These are phyloP conservation scores for Aspergillus luchuensis DNA, from an alignment of 2,329 filamentous ascomycete genomes.

Conservation along the genomic window DNA sequence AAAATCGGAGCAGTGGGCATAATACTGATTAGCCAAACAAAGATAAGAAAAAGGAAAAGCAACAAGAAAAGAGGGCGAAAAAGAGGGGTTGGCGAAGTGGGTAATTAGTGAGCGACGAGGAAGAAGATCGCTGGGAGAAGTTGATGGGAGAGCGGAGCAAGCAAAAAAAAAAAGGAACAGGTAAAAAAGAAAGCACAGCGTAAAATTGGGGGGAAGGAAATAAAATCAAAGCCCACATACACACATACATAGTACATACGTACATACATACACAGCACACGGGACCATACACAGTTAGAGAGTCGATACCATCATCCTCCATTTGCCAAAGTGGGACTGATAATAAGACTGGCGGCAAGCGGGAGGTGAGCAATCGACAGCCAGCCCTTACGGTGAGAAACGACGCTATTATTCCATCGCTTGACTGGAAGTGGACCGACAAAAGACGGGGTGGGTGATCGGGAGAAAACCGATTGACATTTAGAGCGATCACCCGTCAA, in stretches of 20 bases:
- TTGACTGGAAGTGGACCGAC: slow-evolving; percentile 19
- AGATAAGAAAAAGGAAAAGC: neutral
- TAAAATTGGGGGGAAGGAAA: neutral
- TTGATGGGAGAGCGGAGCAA: neutral
- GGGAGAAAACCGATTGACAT: slow-evolving; percentile 22
- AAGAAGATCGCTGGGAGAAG: neutral
- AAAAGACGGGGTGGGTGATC: slow-evolving; percentile 22
- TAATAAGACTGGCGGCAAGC: slow-evolving; percentile 12
- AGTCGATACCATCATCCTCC: neutral
- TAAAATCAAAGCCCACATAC: neutral
- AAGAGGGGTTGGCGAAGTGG: neutral
- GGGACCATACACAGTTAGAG: neutral
- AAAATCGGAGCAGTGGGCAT: neutral
- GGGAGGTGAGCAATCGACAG: slow-evolving; percentile 24
- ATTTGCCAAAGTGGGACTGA: slow-evolving; percentile 17
- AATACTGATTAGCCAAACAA: neutral
- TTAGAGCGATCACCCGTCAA: slow-evolving; percentile 17
- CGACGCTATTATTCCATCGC: slow-evolving; percentile 19
- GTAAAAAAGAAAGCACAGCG: neutral
- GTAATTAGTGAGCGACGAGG: neutral
- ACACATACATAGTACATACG: neutral
- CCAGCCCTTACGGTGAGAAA: slow-evolving; percentile 18
- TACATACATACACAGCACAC: neutral
- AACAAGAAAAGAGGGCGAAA: neutral
- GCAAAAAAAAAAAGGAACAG: neutral